These are phyloP conservation scores for Auricularia cornea DNA, from an alignment of 768 basidiomycete genomes.

Conservation along the genomic window DNA sequence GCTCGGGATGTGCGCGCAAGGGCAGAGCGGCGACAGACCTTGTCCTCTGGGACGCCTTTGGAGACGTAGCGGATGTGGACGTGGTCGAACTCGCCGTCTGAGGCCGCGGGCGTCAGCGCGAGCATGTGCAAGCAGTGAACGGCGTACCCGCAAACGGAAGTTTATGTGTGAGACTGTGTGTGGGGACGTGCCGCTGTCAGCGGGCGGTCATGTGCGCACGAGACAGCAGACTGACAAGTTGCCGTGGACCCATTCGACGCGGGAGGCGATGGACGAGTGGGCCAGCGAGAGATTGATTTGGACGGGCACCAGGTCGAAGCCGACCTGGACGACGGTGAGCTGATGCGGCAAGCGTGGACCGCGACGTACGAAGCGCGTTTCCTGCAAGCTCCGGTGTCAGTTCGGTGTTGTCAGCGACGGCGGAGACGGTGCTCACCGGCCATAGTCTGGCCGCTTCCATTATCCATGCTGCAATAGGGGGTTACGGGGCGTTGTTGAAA, in stretches of 20 bases:
- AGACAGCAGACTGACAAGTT: conserved; percentile 50
- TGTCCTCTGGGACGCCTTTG: conserved; percentile 68
- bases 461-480: conserved; percentile 50
- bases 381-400: background rate
- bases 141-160: conserved; percentile 52
- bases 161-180: conserved; percentile 55
- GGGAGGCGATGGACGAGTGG: conserved; percentile 41
- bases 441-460: conserved; percentile 67
- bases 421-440: conserved; percentile 53
- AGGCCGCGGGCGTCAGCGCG: background rate
- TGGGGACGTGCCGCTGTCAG: background rate
- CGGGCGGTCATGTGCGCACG: background rate
- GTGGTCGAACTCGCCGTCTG: conserved; percentile 71
- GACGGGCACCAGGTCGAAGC: conserved; percentile 70
- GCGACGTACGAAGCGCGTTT: conserved; percentile 5
- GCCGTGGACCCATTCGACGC: conserved; percentile 66
- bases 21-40: conserved; percentile 30
- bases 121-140: too few species aligned
- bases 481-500: too few species aligned
- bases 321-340: conserved; percentile 40
- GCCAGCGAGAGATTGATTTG: conserved; percentile 47
- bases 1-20: background rate
- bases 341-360: conserved; percentile 3
- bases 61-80: conserved; percentile 70
- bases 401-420: conserved; percentile 17